Evolutionary conservation across 768 basidiomycete genomes (phyloP).

Genomic region (Panaeolus cyanescens): DNA sequence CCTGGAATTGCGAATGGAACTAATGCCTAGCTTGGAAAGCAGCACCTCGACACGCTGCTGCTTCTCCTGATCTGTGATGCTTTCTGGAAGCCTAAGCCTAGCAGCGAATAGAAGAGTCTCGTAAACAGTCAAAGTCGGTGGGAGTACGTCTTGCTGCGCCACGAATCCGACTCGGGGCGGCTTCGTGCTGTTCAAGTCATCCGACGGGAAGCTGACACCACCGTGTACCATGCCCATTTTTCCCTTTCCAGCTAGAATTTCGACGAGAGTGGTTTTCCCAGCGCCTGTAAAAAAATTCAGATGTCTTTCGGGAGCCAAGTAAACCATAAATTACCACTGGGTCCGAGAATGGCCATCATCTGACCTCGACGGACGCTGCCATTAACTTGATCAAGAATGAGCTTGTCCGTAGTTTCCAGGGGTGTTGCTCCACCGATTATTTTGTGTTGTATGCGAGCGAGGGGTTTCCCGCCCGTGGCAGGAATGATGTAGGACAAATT

Average conservation of each 20-base stretch:
- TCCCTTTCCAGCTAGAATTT: conserved; percentile 82
- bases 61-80: conserved; percentile 62
- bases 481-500: conserved; percentile 68
- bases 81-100: conserved; percentile 80
- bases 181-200: conserved; percentile 22
- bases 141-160: conserved; percentile 84
- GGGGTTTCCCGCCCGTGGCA: conserved; percentile 12
- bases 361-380: conserved; percentile 79
- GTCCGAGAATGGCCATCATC: conserved; percentile 91
- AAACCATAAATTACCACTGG: conserved; percentile 61
- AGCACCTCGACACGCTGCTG: conserved; percentile 65
- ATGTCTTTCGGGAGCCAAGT: not conserved
- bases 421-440: conserved; percentile 7
- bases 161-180: conserved; percentile 78
- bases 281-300: conserved; percentile 50
- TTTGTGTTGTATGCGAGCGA: conserved; percentile 10
- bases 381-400: conserved; percentile 68
- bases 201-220: conserved; percentile 54
- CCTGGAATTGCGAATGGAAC: conserved; percentile 64
- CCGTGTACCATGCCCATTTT: conserved; percentile 77
- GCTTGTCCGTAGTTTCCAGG: conserved; percentile 48
- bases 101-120: conserved; percentile 88
- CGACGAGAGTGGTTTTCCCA: conserved; percentile 90
- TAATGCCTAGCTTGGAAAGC: conserved; percentile 78
- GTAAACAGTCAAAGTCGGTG: conserved; percentile 74